Conservation (phyloP, 2,329 filamentous ascomycete species). For the Huntiella moniliformis region DNA sequence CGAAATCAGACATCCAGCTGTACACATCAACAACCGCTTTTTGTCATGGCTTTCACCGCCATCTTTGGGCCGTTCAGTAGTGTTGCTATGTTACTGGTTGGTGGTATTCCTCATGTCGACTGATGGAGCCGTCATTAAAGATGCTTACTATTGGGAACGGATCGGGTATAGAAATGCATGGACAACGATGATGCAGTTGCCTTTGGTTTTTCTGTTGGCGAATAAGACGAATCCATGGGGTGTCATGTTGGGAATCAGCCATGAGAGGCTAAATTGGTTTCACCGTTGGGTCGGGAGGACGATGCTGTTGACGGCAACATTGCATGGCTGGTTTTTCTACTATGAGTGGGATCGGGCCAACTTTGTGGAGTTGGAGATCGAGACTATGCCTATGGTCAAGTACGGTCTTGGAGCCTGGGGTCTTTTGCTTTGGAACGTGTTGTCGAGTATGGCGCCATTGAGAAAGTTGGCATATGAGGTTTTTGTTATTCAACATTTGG, state of each 20-base stretch:
- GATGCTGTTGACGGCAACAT: slow-evolving; percentile 46
- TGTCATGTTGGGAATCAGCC: slow-evolving; percentile 40
- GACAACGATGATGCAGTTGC: slow-evolving; percentile 45
- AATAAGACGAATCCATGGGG: slow-evolving; percentile 38
- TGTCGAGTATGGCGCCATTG: slow-evolving; percentile 44
- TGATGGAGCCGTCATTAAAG: slow-evolving; percentile 27
- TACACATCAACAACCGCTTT: slow-evolving; percentile 27
- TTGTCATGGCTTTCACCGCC: slow-evolving; percentile 40
- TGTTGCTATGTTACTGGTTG: slow-evolving; percentile 38
- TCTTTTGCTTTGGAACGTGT: slow-evolving; percentile 44
- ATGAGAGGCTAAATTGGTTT: slow-evolving; percentile 55
- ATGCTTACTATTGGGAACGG: slow-evolving; percentile 42
- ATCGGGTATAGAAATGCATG: slow-evolving; percentile 50
- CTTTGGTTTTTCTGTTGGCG: slow-evolving; percentile 42
- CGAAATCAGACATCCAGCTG: slow-evolving; percentile 32
- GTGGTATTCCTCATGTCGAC: slow-evolving; percentile 39
- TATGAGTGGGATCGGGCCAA: slow-evolving; percentile 41
- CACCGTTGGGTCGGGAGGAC: slow-evolving; percentile 55
- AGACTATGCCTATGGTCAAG: slow-evolving; percentile 43
- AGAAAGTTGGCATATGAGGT: slow-evolving; percentile 49
- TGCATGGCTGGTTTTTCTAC: slow-evolving; percentile 55
- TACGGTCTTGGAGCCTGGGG: slow-evolving; percentile 51
- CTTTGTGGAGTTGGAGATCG: slow-evolving; percentile 38
- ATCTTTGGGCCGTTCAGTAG: slow-evolving; percentile 34
- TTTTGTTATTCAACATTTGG: slow-evolving; percentile 49